These are phyloP conservation scores for Rhynchosporium graminicola DNA, from an alignment of 2,329 filamentous ascomycete genomes.

Conservation along the genomic window DNA sequence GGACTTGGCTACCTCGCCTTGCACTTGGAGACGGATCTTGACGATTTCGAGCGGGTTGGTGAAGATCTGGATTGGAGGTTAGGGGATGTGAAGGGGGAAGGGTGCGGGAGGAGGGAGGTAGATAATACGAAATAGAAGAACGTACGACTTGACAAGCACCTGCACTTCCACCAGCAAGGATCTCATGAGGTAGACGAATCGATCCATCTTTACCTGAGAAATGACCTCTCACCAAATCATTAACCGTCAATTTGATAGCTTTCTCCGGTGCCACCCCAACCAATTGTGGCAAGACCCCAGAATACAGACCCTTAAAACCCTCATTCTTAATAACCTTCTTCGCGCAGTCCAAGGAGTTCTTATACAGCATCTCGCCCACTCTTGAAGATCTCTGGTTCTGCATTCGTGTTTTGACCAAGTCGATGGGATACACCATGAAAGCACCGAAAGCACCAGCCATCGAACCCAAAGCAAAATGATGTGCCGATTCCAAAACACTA, in stretches of 20 bases:
- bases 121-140: slow-evolving; percentile 35
- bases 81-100: slow-evolving; percentile 12
- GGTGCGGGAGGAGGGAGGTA: background rate
- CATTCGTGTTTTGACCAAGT: slow-evolving; percentile 97
- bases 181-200: slow-evolving; percentile 71
- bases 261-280: slow-evolving; percentile 99
- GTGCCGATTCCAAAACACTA: slow-evolving; percentile 71
- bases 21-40: slow-evolving; percentile 97
- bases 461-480: slow-evolving; percentile 89
- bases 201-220: slow-evolving; percentile 74
- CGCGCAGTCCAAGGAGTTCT: slow-evolving; percentile 95
- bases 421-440: slow-evolving; percentile 99
- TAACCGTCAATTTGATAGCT: slow-evolving; percentile 98
- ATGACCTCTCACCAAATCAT: slow-evolving; percentile 80
- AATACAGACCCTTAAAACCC: slow-evolving; percentile 86
- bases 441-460: slow-evolving; percentile 94
- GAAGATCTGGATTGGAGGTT: slow-evolving; percentile 65
- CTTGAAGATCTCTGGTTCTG: slow-evolving; percentile 89
- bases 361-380: slow-evolving; percentile 87
- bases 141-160: slow-evolving; percentile 95
- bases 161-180: slow-evolving; percentile 84
- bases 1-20: slow-evolving; percentile 91
- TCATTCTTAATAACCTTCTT: slow-evolving; percentile 92
- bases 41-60: slow-evolving; percentile 98
- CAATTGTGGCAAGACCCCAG: slow-evolving; percentile 90